A percentile compares a stretch with the other conserved stretches of the same genome.
Conservation (phyloP, 176 grass and related monocot species). For the Microstegium vimineum region DNA sequence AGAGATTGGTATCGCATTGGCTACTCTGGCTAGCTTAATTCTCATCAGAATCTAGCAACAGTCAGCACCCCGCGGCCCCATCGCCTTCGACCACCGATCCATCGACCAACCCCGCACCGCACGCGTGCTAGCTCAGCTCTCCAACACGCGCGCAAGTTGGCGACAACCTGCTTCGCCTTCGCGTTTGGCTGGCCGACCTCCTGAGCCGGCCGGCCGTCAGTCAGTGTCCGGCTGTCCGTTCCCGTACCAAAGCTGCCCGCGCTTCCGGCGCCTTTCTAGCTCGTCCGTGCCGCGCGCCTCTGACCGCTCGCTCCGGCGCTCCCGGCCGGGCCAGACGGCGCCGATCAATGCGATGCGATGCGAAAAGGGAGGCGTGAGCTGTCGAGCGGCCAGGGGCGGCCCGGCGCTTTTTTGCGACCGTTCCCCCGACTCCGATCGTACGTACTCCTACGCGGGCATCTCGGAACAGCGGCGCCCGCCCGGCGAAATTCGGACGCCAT, state of each 20-base stretch:
- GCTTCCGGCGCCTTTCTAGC: neutral
- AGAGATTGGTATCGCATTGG: neutral
- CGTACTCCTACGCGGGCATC: slow-evolving; percentile 10
- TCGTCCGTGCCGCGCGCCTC: neutral
- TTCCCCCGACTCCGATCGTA: neutral
- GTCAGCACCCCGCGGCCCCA: neutral
- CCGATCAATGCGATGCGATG: neutral
- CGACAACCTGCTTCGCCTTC: neutral
- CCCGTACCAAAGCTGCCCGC: neutral
- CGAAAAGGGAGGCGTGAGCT: neutral
- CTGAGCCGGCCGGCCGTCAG: slow-evolving; percentile 12
- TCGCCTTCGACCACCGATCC: neutral
- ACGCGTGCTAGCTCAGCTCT: neutral
- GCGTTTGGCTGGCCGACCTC: slow-evolving; percentile 19
- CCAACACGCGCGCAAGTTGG: neutral
- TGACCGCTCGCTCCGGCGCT: neutral
- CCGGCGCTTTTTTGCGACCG: too few relatives aligned
- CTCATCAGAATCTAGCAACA: slow-evolving; percentile 18
- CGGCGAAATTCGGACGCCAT: slow-evolving; percentile 10
- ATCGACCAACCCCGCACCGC: neutral
- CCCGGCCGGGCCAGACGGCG: neutral
- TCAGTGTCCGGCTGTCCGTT: neutral
- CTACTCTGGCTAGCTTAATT: neutral
- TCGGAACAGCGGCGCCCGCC: slow-evolving; percentile 8
- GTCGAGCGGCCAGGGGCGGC: slow-evolving; percentile 18